Conservation (phyloP, 2,329 filamentous ascomycete genomes). For the Trichoderma arundinaceum region DNA sequence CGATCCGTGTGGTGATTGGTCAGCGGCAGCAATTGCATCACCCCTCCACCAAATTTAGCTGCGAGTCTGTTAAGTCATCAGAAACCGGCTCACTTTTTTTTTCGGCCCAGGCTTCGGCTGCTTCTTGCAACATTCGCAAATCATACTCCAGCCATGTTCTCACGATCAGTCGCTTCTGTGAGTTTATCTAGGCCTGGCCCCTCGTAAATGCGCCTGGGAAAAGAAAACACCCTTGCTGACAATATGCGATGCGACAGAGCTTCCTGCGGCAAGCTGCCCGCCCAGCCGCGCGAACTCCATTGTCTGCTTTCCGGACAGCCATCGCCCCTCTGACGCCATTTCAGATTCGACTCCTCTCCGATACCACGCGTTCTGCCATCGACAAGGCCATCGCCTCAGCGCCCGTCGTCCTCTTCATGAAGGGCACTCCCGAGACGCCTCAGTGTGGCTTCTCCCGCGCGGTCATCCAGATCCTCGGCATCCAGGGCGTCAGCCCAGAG, state of each 20-base stretch:
- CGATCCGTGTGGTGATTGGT: conserved; percentile 30
- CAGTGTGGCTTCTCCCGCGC: conserved; percentile 97
- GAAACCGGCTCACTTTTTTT: conserved; percentile 3
- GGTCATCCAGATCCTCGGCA: conserved; percentile 89
- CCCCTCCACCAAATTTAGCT: conserved; percentile 13
- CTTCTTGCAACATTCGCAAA: conserved; percentile 8
- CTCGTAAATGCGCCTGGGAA: background rate
- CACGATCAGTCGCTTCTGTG: conserved; percentile 39
- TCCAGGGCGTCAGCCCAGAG: conserved; percentile 91
- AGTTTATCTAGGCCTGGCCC: background rate
- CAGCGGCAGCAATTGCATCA: conserved; percentile 32
- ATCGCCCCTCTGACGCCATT: conserved; percentile 40
- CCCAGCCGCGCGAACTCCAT: conserved; percentile 41
- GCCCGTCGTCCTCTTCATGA: conserved; percentile 98
- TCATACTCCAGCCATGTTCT: conserved; percentile 37
- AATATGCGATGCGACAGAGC: conserved; percentile 38
- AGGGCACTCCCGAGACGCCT: conserved; percentile 93
- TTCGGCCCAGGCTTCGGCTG: background rate
- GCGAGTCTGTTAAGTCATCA: conserved; percentile 16
- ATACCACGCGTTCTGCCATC: conserved; percentile 80
- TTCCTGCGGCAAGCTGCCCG: conserved; percentile 48
- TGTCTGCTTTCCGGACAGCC: conserved; percentile 37
- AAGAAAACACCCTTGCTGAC: conserved; percentile 10
- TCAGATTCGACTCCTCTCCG: conserved; percentile 74
- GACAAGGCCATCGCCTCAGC: conserved; percentile 87